Base-by-base conservation (phyloP, 352 stramenopile species). In the Paralagenidium karlingii region DNA sequence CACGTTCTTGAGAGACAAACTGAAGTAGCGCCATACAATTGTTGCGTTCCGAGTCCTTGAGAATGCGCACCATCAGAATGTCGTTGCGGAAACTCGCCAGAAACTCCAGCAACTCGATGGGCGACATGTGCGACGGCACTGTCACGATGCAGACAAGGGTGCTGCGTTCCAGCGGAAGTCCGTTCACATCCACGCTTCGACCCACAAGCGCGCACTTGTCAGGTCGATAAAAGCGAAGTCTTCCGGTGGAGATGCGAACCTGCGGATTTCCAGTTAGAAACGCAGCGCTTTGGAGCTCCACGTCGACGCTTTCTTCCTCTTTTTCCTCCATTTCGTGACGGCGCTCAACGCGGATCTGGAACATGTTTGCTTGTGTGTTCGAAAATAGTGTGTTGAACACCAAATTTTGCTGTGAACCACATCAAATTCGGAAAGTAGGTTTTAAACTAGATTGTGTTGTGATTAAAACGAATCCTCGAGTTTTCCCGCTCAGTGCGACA, bases 21-120 rank as follows among this genome's bases (percentile, higher is more conserved):
- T 89, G 79, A 48, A 92, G 66, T 29, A 90, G 63, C 30, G 77
- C 67, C 76, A 92, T 88, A 49, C 79, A 89, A 40, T 89, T 89
- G 55, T 54, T 71, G 34, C 75, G 66, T 33, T 86, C 69, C 2
- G 76, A 63, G 43, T 92, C 79, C 39, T 82, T 83, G 24, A 92
- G 54, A 34, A 90, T 75, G 33, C 74, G 79, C 38, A 92, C 68
- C 10, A 85, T 61, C 33, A 66, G 55, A 19, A 90, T 85, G 38
- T 87, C 63, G 18, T 61, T 44, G 33, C 73, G 69, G 51, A 85
- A 90, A 31, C 68, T 59, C 15, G 73, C 60, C 39, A 85, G 60
- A 38, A 92, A 90, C 44, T 90, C 76, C 18, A 92, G 61, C 45
- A 92, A 62, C 48, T 90, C 79, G 8, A 92, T 66, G 0, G 76